Base-by-base conservation (phyloP, 2,329 filamentous ascomycete genomes). In the Pseudocercospora vitis region DNA sequence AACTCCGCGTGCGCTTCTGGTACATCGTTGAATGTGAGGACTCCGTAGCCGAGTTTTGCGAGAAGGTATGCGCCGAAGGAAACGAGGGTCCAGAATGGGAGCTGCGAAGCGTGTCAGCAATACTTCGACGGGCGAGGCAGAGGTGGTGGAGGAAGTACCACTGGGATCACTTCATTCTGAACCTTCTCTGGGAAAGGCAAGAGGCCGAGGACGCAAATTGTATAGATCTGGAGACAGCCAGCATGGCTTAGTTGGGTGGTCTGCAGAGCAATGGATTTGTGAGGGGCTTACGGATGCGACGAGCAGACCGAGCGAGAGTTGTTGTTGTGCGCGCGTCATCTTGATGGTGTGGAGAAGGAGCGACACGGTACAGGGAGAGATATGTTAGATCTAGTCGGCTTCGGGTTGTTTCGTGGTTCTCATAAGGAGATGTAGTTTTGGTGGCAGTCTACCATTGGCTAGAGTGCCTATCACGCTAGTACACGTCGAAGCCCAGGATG, bases 1-100 rank as follows among this genome's bases (percentile, higher is more conserved):
- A 99, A 78, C 75, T 96, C 91, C 70, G 86, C 83, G 74, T 97
- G 88, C 48, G 94, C 94, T 58, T 89, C 82, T 50, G 92, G 91
- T 45, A 95, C 90, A 74, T 97, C 91, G 78, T 96, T 94, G 81
- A 99, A 99, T 53, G 90, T 96, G 70, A 96, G 80, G 65, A 99
- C 89, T 61, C 94, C 94, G 78, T 85, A 88, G 66, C 94, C 94
- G 58, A 99, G 87, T 65, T 90, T 89, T 77, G 87, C 90, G 61
- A 99, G 86, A 16, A 99, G 86, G 75, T 91, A 91, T 59, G 91
- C 88, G 73, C 91, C 94, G 70, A 97, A 91, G 18, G 88, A 85
- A 62, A 99, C 88, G 65, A 97, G 79, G 42, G 83, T 84, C 88
- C 92, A 99, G 78, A 96, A 89, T 52, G 94, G 94, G 44, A 97